Conservation (phyloP, 805 yeast genomes). For the Alloascoidea africana region DNA sequence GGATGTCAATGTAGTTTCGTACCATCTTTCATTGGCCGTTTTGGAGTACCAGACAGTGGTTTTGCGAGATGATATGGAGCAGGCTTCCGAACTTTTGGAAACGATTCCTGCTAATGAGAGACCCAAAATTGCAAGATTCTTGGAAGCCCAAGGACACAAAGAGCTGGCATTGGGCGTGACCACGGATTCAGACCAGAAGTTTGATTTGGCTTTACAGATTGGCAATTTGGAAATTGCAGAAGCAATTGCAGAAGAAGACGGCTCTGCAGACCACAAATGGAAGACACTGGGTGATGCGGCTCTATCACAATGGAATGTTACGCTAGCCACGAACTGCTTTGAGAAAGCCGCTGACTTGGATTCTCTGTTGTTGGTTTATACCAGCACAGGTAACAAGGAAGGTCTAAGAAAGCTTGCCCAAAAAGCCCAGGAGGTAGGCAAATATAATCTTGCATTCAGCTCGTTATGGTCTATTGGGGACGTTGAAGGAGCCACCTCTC, state of each 20-base stretch:
- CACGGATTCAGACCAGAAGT: slow-evolving; percentile 80
- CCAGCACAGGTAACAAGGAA: slow-evolving; percentile 58
- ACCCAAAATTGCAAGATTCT: slow-evolving; percentile 74
- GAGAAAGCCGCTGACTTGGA: slow-evolving; percentile 68
- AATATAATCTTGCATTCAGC: slow-evolving; percentile 81
- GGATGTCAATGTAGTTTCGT: slow-evolving; percentile 69
- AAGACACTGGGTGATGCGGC: slow-evolving; percentile 83
- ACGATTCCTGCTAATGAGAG: slow-evolving; percentile 46
- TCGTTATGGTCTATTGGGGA: slow-evolving; percentile 83
- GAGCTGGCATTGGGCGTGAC: slow-evolving; percentile 75
- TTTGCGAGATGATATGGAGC: slow-evolving; percentile 85
- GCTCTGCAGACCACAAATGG: slow-evolving; percentile 59
- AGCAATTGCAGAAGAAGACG: slow-evolving; percentile 39
- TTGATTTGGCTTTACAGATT: slow-evolving; percentile 77
- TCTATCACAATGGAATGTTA: slow-evolving; percentile 60
- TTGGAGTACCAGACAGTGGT: slow-evolving; percentile 93
- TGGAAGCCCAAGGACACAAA: slow-evolving; percentile 82
- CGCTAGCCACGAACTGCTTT: slow-evolving; percentile 68
- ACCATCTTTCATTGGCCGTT: slow-evolving; percentile 70
- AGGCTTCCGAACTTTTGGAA: slow-evolving; percentile 47
- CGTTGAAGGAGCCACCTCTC: slow-evolving; percentile 40
- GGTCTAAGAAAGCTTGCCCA: slow-evolving; percentile 51
- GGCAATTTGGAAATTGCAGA: slow-evolving; percentile 58
- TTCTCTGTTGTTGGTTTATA: slow-evolving; percentile 65
- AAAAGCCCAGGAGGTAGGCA: slow-evolving; percentile 56